Conservation (phyloP, 2,329 filamentous ascomycete species). For the Sordariomycetes sp. region DNA sequence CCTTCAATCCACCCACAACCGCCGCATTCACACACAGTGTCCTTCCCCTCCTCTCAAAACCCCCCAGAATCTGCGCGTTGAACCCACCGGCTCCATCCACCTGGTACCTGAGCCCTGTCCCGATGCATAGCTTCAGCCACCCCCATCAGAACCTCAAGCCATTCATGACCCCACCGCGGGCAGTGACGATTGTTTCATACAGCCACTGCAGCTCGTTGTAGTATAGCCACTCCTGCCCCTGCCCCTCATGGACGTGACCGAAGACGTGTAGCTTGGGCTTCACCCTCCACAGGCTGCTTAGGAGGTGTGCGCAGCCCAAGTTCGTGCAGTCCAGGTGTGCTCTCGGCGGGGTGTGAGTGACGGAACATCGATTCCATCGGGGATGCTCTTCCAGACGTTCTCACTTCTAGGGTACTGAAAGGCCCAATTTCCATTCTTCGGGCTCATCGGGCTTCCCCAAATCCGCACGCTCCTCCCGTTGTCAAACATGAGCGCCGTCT, state of each 20-base stretch:
- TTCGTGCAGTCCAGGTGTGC: slow-evolving; percentile 25
- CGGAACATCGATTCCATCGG: slow-evolving; percentile 24
- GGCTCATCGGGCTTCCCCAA: slow-evolving; percentile 20
- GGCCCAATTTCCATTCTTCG: slow-evolving; percentile 24
- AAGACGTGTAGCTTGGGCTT: slow-evolving; percentile 53
- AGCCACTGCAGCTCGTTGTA: slow-evolving; percentile 13
- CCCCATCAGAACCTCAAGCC: no score
- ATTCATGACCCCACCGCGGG: slow-evolving; percentile 3
- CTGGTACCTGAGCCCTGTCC: no score
- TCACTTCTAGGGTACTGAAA: slow-evolving; percentile 27
- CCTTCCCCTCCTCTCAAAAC: no score
- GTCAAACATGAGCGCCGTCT: no score
- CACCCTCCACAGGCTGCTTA: slow-evolving; percentile 40
- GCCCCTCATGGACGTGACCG: slow-evolving; percentile 57
- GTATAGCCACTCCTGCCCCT: slow-evolving; percentile 18
- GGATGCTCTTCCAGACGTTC: slow-evolving; percentile 18
- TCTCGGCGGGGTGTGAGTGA: slow-evolving; percentile 27
- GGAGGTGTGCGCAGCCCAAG: slow-evolving; percentile 20
- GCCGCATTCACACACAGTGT: no score
- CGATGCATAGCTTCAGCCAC: no score
- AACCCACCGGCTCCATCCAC: no score
- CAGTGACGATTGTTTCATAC: slow-evolving; percentile 2
- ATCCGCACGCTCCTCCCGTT: slow-evolving; percentile 18
- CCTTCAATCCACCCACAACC: no score
- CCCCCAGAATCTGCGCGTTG: no score